These are phyloP conservation scores for Extremus antarcticus DNA, from an alignment of 495 filamentous ascomycete genomes.

Conservation along the genomic window DNA sequence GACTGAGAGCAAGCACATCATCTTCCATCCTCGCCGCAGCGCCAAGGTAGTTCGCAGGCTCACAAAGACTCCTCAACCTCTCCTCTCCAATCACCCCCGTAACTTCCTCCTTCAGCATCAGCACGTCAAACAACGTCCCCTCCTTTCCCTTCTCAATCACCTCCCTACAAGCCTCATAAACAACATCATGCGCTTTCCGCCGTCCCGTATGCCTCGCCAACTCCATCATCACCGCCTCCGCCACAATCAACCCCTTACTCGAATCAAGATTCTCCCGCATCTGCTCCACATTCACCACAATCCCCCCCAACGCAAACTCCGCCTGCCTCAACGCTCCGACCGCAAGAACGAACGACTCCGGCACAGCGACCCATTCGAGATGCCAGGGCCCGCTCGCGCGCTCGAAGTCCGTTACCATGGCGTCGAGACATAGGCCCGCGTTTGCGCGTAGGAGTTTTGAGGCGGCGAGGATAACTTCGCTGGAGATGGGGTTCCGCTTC, in stretches of 20 bases:
- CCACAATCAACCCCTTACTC: constrained; percentile 41
- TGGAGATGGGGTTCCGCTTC: constrained; percentile 45
- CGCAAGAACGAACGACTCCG: constrained; percentile 41
- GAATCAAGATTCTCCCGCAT: constrained; percentile 42
- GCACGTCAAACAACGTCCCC: constrained; percentile 32
- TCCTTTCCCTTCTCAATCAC: constrained; percentile 34
- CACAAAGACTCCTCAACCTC: constrained; percentile 35
- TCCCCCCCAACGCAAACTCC: constrained; percentile 37
- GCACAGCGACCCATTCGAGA: constrained; percentile 44
- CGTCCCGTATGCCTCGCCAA: constrained; percentile 39
- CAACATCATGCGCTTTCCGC: constrained; percentile 42
- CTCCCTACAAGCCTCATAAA: constrained; percentile 44
- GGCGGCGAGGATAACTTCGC: constrained; percentile 41
- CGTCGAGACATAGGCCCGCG: constrained; percentile 40
- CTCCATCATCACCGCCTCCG: constrained; percentile 48
- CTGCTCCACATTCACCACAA: constrained; percentile 36
- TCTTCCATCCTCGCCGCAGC: constrained; percentile 40
- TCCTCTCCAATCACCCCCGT: constrained; percentile 31
- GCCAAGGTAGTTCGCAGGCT: constrained; percentile 42
- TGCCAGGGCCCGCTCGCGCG: constrained; percentile 44
- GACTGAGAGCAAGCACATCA: constrained; percentile 31
- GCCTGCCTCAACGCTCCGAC: constrained; percentile 41
- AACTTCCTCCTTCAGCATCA: constrained; percentile 34
- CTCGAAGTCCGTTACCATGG: constrained; percentile 45
- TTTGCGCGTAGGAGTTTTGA: constrained; percentile 41